Percentiles rank a stretch among this genome's conserved stretches.
These are phyloP conservation scores for Calvatia gigantea DNA, from an alignment of 768 basidiomycete genomes.

Conservation along the genomic window DNA sequence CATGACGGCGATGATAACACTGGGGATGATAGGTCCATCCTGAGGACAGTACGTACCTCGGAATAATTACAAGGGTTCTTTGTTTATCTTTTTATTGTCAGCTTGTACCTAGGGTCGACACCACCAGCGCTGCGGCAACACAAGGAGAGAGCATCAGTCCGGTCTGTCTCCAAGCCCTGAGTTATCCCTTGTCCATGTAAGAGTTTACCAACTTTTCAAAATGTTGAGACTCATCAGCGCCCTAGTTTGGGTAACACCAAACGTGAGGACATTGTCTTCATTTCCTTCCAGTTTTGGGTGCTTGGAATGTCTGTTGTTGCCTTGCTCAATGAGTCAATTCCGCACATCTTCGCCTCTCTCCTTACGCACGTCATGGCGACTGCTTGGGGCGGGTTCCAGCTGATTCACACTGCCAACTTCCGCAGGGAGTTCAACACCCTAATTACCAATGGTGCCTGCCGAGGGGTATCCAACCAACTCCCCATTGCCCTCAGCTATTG, in stretches of 20 bases:
- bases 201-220: conserved; percentile 20
- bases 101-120: not conserved
- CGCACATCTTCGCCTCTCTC: conserved; percentile 72
- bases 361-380: conserved; percentile 73
- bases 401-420: conserved; percentile 57
- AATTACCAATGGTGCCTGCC: conserved; percentile 65
- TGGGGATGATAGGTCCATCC: too few relatives aligned
- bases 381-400: conserved; percentile 68
- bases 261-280: conserved; percentile 75
- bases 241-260: conserved; percentile 65
- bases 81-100: not conserved
- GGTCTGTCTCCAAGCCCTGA: conserved; percentile 57
- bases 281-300: conserved; percentile 79
- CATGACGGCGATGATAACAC: too few relatives aligned
- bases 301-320: conserved; percentile 76
- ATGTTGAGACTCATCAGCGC: conserved; percentile 1
- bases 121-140: not conserved
- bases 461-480: conserved; percentile 31
- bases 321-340: conserved; percentile 72
- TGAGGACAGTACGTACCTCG: not conserved
- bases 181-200: conserved; percentile 69
- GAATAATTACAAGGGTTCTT: not conserved
- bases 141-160: not conserved
- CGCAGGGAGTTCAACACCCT: conserved; percentile 50
- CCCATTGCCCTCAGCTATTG: conserved; percentile 61